Percentiles rank a stretch among this genome's conserved stretches.
phyloP scores from a whole-genome alignment of 495 filamentous ascomycete species.

The Aspergillus taichungensis region DNA sequence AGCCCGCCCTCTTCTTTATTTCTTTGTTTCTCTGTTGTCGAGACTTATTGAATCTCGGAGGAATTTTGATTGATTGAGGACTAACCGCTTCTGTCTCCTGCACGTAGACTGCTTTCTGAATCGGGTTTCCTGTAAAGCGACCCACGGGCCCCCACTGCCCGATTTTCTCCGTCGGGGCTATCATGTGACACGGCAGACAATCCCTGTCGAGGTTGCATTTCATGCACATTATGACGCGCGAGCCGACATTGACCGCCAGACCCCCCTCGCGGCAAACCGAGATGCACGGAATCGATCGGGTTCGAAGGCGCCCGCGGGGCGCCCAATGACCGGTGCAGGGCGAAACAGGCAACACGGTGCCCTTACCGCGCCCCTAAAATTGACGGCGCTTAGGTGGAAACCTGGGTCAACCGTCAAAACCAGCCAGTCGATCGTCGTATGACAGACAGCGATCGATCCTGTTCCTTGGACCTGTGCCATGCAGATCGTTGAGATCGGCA shows the following conservation, averaged over 20 bases:
- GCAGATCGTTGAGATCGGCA: too few species aligned
- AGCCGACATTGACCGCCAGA: conserved; percentile 1
- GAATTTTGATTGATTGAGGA: conserved; percentile 17
- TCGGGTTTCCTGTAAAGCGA: conserved; percentile 60
- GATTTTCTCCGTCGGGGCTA: conserved; percentile 5
- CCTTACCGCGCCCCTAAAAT: too few species aligned
- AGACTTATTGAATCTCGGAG: conserved; percentile 6
- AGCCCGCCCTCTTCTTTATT: conserved; percentile 13
- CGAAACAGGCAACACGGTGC: too few species aligned
- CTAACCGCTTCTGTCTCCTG: conserved; percentile 28
- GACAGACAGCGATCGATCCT: too few species aligned
- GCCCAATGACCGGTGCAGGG: too few species aligned
- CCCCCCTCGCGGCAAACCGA: conserved; percentile 2
- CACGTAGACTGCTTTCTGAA: conserved; percentile 59
- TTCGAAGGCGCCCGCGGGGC: too few species aligned
- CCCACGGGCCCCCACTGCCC: not conserved
- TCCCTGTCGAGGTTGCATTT: conserved; percentile 6
- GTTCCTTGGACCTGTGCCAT: too few species aligned
- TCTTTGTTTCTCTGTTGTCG: conserved; percentile 12
- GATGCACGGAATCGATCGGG: too few species aligned
- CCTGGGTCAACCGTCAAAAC: too few species aligned
- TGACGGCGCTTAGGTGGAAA: too few species aligned
- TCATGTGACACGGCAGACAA: conserved; percentile 1
- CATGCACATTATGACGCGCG: not conserved
- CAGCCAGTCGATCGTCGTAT: too few species aligned